These are phyloP conservation scores for Fusarium odoratissimum DNA, from an alignment of 2,329 filamentous ascomycete genomes.

Conservation along the genomic window DNA sequence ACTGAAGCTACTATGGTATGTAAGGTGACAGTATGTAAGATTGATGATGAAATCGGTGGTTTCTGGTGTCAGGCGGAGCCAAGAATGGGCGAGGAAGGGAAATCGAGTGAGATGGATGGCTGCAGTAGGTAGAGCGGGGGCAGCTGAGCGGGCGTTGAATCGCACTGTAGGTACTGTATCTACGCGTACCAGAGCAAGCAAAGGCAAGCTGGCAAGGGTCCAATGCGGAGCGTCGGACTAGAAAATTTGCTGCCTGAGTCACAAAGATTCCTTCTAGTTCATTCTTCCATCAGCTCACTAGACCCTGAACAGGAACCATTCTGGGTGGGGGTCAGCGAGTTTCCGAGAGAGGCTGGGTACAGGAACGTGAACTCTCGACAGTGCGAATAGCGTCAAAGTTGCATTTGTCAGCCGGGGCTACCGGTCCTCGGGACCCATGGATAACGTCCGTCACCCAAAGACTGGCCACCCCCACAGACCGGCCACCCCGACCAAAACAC, in stretches of 20 bases:
- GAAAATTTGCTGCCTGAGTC: slow-evolving; percentile 53
- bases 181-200: slow-evolving; percentile 1
- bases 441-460: no score
- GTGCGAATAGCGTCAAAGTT: slow-evolving; percentile 33
- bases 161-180: slow-evolving; percentile 29
- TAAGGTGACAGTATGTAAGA: slow-evolving; percentile 34
- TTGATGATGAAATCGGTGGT: slow-evolving; percentile 43
- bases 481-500: no score
- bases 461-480: no score
- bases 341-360: slow-evolving; percentile 22
- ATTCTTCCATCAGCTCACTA: slow-evolving; percentile 36
- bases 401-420: slow-evolving; percentile 45
- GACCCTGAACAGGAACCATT: slow-evolving; percentile 14
- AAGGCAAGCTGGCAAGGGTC: neutral
- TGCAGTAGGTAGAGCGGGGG: slow-evolving; percentile 15
- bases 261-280: slow-evolving; percentile 48
- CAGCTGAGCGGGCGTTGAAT: slow-evolving; percentile 19
- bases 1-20: slow-evolving; percentile 23
- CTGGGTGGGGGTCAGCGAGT: slow-evolving; percentile 23
- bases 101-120: slow-evolving; percentile 18
- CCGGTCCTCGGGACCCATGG: slow-evolving; percentile 21
- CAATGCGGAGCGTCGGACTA: slow-evolving; percentile 5
- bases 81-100: slow-evolving; percentile 17
- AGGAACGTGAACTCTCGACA: slow-evolving; percentile 9
- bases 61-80: slow-evolving; percentile 38